Conservation (phyloP, 2,329 filamentous ascomycete species). For the Cladosporium sp. region DNA sequence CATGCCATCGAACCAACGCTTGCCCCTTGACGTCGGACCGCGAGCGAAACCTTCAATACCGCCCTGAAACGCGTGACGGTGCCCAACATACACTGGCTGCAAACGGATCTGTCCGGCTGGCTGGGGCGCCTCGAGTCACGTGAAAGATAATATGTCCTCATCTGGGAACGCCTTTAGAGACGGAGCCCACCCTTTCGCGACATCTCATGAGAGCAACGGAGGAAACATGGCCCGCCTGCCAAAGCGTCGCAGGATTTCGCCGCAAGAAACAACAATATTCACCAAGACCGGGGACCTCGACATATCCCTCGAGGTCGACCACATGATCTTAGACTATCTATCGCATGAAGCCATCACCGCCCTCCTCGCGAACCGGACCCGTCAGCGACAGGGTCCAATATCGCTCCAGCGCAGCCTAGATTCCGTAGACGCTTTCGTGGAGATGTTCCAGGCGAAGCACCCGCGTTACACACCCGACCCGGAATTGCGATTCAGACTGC, state of each 20-base stretch:
- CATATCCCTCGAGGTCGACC: constrained; percentile 43
- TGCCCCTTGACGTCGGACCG: neutral
- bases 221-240: neutral
- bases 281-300: constrained; percentile 25
- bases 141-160: no score
- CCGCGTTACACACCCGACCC: constrained; percentile 28
- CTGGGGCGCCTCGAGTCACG: no score
- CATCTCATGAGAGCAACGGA: neutral
- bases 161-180: constrained; percentile 9
- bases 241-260: constrained; percentile 13
- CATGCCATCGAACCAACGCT: neutral
- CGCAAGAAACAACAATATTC: constrained; percentile 11
- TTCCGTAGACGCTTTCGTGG: constrained; percentile 36
- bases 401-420: constrained; percentile 12
- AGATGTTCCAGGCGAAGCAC: constrained; percentile 38
- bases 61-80: constrained; percentile 12
- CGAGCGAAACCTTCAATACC: constrained; percentile 11
- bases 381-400: neutral
- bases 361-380: constrained; percentile 31
- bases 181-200: neutral
- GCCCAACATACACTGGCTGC: neutral
- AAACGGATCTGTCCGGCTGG: no score
- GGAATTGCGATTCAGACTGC: constrained; percentile 43
- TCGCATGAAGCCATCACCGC: constrained; percentile 41
- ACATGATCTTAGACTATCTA: constrained; percentile 53